A percentile compares a stretch with the other conserved stretches of the same genome.
Conservation (phyloP, 2,329 filamentous ascomycete species). For the Sphaerostilbella broomeana region DNA sequence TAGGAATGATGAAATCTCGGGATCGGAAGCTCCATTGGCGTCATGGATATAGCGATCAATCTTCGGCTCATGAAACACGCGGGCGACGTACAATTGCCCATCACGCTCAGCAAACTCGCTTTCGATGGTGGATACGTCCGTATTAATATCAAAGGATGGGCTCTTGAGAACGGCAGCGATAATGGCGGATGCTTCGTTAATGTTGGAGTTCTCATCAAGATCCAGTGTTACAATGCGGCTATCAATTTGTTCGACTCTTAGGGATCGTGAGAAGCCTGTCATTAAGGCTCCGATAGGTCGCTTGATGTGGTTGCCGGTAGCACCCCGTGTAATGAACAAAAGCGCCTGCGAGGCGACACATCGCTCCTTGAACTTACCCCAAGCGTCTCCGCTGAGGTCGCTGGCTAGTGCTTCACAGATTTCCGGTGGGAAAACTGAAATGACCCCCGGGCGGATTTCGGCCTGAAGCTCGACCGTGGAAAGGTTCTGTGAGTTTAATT, state of each 20-base stretch:
- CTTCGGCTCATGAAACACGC: constrained; percentile 10
- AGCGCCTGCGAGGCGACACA: not conserved
- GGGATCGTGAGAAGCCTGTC: not conserved
- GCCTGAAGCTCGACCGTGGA: not conserved
- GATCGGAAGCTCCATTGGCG: constrained; percentile 3
- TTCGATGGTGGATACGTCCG: too few species aligned
- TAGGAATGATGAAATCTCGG: constrained; percentile 8
- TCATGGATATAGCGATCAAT: constrained; percentile 7
- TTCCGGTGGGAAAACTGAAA: not conserved
- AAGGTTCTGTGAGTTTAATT: not conserved
- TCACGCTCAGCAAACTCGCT: constrained; percentile 14
- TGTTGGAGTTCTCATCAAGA: not conserved
- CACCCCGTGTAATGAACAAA: not conserved
- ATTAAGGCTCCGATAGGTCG: not conserved
- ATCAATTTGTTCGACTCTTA: not conserved
- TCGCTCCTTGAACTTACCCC: not conserved
- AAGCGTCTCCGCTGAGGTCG: not conserved
- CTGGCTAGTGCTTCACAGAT: not conserved
- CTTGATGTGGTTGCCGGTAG: not conserved
- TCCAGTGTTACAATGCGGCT: not conserved
- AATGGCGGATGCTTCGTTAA: too few species aligned
- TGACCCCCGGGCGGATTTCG: not conserved
- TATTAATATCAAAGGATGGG: too few species aligned
- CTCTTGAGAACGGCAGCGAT: too few species aligned
- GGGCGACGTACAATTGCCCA: constrained; percentile 16